A percentile compares a stretch with the other conserved stretches of the same genome.
Evolutionary conservation across 1,284 basidiomycete species (phyloP).

Genomic region (Pisolithus thermaeus): DNA sequence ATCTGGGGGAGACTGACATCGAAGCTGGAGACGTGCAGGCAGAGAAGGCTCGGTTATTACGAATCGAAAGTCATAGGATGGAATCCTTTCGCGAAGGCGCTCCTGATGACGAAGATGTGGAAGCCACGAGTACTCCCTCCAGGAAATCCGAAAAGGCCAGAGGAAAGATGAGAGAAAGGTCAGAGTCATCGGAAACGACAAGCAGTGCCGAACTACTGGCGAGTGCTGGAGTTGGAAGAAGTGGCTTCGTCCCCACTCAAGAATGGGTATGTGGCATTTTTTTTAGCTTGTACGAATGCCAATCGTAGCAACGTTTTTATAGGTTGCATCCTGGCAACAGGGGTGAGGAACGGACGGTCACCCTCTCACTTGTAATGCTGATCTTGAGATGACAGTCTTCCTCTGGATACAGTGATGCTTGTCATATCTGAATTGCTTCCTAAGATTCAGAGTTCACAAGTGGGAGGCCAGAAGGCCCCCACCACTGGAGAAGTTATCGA

Average conservation of each 20-base stretch:
- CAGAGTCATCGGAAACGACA: slow-evolving; percentile 54
- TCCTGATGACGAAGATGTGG: slow-evolving; percentile 24
- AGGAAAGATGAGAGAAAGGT: slow-evolving; percentile 80
- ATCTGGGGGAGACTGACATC: slow-evolving; percentile 18
- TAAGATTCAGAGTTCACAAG: slow-evolving; percentile 78
- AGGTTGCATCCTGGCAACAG: slow-evolving; percentile 85
- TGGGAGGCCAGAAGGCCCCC: slow-evolving; percentile 54
- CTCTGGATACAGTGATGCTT: slow-evolving; percentile 80
- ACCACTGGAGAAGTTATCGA: slow-evolving; percentile 65
- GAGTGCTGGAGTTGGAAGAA: slow-evolving; percentile 67
- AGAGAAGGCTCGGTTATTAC: slow-evolving; percentile 60
- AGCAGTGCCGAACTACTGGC: slow-evolving; percentile 59
- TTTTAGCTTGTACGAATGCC: background rate
- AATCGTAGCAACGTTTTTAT: slow-evolving; percentile 1
- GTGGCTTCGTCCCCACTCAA: slow-evolving; percentile 89
- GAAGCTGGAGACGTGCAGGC: slow-evolving; percentile 34
- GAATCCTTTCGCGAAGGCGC: slow-evolving; percentile 15
- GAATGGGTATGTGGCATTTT: slow-evolving; percentile 70
- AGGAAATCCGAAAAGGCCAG: slow-evolving; percentile 70
- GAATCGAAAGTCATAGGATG: slow-evolving; percentile 34
- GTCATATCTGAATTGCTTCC: slow-evolving; percentile 82
- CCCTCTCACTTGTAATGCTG: slow-evolving; percentile 6
- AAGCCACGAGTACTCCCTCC: slow-evolving; percentile 27
- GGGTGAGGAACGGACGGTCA: slow-evolving; percentile 44
- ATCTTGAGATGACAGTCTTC: slow-evolving; percentile 46